Base-by-base conservation (phyloP, 225 moss, liverwort and hornwort species). In the Pseudisothecium myosuroides region DNA sequence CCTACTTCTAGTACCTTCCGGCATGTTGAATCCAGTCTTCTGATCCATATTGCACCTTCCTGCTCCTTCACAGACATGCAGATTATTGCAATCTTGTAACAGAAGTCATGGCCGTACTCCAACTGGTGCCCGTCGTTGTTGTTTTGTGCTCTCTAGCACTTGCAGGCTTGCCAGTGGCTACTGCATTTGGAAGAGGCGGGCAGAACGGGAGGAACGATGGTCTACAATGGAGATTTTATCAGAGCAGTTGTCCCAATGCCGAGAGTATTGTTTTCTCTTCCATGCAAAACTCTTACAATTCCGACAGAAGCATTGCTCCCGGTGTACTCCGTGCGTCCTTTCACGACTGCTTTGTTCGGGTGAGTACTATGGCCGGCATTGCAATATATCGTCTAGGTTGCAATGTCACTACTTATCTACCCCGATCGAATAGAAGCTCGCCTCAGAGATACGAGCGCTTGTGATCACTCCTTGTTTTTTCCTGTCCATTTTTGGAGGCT, bases 331-430 rank as follows among this genome's bases (percentile, higher is more conserved):
- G 93, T 6, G 26, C 83, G 59, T 88, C 85, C 31, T 93, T 93
- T 36, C 93, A 93, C 67, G 93, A 93, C 83, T 93, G 93, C 29
- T 91, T 93, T 36, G 80, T 91, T 83, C 91, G 90, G 91, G 91
- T 93, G 85, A 86, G 85, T 86, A 47, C 47, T 5, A 7, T 20
- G 61, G 28, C 14, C 61, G 26, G 18, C 61, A 28, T 19, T 34
- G 18, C 36, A 27, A 27, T 12, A 9, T 1, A 28, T 75, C 61
- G 27, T 37, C 75, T 36, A n/a, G n/a, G n/a, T 49, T 49, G 19
- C 85, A 61, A 36, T 26, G 43, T 49, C 47, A 36, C 26, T 17
- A 41, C 39, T 9, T 28, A 14, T 11, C 69, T 16, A 22, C 23
- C 69, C 58, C 31, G 71, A 43, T 56, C 9, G 56, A 84, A 56